Conservation (phyloP, 2,329 filamentous ascomycete species). For the Xylariales sp. region DNA sequence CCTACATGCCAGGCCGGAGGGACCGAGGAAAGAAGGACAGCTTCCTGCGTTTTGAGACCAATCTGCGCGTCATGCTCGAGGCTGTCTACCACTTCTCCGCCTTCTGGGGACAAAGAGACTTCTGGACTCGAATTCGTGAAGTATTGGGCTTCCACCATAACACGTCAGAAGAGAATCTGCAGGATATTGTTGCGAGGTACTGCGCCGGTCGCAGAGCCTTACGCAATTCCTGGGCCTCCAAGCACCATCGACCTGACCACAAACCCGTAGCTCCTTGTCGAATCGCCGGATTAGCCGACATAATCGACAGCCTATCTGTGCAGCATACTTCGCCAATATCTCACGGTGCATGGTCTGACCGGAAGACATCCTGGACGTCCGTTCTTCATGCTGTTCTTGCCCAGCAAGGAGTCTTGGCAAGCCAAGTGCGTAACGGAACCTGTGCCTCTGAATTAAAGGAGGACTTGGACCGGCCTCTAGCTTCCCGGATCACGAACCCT, state of each 20-base stretch:
- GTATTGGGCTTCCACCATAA: not conserved
- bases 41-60: conserved; percentile 9
- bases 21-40: not conserved
- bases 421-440: not conserved
- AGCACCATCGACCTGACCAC: no score
- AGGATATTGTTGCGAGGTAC: conserved; percentile 5
- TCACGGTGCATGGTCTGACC: no score
- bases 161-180: not conserved
- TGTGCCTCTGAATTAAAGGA: not conserved
- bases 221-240: not conserved
- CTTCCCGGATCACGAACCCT: not conserved
- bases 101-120: conserved; percentile 6
- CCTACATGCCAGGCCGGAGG: conserved; percentile 6
- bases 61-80: conserved; percentile 9
- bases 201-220: not conserved
- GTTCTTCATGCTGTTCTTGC: no score
- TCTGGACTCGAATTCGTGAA: conserved; percentile 5
- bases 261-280: no score
- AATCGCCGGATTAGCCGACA: no score
- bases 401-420: not conserved
- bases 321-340: no score
- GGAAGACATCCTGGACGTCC: no score
- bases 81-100: conserved; percentile 7
- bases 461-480: not conserved
- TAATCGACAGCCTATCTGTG: no score